phyloP scores from a whole-genome alignment of 129 eudicot genomes.

The Rutidosis leptorrhynchoides region DNA sequence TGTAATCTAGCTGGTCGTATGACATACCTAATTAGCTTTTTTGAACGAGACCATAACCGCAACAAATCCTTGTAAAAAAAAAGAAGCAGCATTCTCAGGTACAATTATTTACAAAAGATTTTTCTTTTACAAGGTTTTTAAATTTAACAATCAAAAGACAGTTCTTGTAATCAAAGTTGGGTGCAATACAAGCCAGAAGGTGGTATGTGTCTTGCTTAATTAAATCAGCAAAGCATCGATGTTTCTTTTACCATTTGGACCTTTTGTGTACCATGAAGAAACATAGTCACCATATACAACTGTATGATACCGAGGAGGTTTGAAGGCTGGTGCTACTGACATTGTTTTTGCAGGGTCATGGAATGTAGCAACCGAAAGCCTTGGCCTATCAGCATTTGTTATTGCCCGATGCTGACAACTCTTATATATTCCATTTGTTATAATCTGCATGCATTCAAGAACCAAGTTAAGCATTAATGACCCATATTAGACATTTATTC shows the following conservation, averaged over 20 bases:
- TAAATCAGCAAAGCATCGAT: conserved; percentile 57
- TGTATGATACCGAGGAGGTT: conserved; percentile 56
- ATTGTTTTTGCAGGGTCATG: conserved; percentile 87
- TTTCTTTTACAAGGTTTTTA: not conserved
- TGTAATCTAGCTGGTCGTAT: too few species aligned
- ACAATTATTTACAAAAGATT: not conserved
- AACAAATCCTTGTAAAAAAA: too few species aligned
- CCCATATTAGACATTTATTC: too few species aligned
- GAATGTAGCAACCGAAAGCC: conserved; percentile 91
- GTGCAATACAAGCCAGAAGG: not conserved
- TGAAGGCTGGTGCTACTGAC: conserved; percentile 53
- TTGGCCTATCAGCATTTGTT: conserved; percentile 57
- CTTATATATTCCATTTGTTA: conserved; percentile 79
- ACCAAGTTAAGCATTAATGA: not conserved
- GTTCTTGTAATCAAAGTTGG: not conserved
- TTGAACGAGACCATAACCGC: too few species aligned
- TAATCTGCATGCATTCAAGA: conserved; percentile 55
- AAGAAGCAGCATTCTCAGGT: not conserved
- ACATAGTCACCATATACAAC: conserved; percentile 84
- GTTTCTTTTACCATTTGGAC: conserved; percentile 98
- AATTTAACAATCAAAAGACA: not conserved
- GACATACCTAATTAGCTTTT: too few species aligned
- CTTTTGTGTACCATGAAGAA: conserved; percentile 87
- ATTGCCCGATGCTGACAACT: conserved; percentile 82
- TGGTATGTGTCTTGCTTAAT: conserved; percentile 11